Percentiles rank a stretch among this genome's conserved stretches.
Conservation (phyloP, 768 basidiomycete species). For the Dentipellis fragilis region DNA sequence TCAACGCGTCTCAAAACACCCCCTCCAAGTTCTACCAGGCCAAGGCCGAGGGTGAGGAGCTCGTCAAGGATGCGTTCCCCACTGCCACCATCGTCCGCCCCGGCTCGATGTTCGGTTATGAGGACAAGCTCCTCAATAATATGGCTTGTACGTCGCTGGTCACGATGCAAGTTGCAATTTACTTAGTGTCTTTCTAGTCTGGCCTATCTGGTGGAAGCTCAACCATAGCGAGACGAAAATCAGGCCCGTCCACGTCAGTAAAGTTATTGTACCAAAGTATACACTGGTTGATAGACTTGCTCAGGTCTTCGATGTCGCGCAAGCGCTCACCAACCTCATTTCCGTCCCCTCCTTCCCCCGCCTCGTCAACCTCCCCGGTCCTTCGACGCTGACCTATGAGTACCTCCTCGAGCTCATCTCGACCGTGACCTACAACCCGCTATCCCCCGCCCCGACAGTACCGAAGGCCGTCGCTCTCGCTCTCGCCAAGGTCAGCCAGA, state of each 20-base stretch:
- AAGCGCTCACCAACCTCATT: constrained; percentile 77
- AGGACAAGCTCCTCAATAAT: constrained; percentile 89
- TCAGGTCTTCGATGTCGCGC: constrained; percentile 89
- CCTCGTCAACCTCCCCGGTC: constrained; percentile 80
- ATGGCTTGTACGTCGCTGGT: constrained; percentile 74
- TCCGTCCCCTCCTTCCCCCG: constrained; percentile 48
- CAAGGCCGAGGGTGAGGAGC: constrained; percentile 85
- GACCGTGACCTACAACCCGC: constrained; percentile 68
- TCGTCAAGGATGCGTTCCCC: constrained; percentile 75
- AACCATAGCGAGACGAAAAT: constrained; percentile 81
- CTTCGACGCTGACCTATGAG: constrained; percentile 75
- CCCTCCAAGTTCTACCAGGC: constrained; percentile 77
- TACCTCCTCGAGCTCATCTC: constrained; percentile 72
- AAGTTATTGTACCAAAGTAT: background rate
- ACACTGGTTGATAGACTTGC: background rate
- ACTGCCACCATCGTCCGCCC: constrained; percentile 85
- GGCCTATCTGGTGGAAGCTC: constrained; percentile 90
- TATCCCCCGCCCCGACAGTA: constrained; percentile 61
- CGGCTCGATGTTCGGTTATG: constrained; percentile 80
- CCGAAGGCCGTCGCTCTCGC: constrained; percentile 63
- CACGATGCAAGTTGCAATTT: no score
- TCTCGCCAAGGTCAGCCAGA: constrained; percentile 55
- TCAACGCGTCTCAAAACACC: constrained; percentile 79
- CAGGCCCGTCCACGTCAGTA: constrained; percentile 83
- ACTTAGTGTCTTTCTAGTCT: constrained; percentile 38